Evolutionary conservation across 345 rosid genomes (phyloP).

Genomic region (Salix caprea): DNA sequence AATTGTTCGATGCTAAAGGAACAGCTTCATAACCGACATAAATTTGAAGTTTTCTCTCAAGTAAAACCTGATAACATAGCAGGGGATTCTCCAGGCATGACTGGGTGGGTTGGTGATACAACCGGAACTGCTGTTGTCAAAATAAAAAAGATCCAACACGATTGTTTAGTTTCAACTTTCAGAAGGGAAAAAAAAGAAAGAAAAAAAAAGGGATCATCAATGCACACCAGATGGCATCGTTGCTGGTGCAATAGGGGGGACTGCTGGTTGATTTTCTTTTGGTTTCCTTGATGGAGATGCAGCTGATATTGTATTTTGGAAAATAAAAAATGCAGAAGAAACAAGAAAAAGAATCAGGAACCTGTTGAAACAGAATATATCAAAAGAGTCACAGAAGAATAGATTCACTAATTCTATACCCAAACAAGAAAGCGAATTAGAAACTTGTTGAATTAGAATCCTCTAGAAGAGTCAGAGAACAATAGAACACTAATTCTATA

Average conservation of each 20-base stretch:
- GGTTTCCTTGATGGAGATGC: conserved; percentile 38
- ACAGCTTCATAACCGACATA: conserved; percentile 4
- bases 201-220: not conserved
- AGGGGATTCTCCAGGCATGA: conserved; percentile 40
- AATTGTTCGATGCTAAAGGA: conserved; percentile 13
- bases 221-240: conserved; percentile 21
- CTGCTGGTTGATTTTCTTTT: conserved; percentile 33
- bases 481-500: conserved; percentile 3
- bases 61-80: conserved; percentile 47
- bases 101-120: conserved; percentile 23
- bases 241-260: conserved; percentile 24
- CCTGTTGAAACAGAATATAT: conserved; percentile 4
- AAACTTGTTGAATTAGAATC: conserved; percentile 7
- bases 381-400: not conserved
- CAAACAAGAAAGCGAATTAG: not conserved
- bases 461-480: not conserved
- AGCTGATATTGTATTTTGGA: conserved; percentile 25
- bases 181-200: not conserved
- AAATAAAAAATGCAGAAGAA: not conserved
- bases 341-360: conserved; percentile 1
- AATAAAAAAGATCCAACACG: not conserved
- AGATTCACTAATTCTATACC: conserved; percentile 8
- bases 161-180: not conserved
- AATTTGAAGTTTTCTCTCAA: conserved; percentile 8
- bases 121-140: conserved; percentile 16